Percentiles rank a stretch among this genome's conserved stretches.
These are phyloP conservation scores for Adansonia madagascariensis DNA, from an alignment of 441 rosid species.

Conservation along the genomic window DNA sequence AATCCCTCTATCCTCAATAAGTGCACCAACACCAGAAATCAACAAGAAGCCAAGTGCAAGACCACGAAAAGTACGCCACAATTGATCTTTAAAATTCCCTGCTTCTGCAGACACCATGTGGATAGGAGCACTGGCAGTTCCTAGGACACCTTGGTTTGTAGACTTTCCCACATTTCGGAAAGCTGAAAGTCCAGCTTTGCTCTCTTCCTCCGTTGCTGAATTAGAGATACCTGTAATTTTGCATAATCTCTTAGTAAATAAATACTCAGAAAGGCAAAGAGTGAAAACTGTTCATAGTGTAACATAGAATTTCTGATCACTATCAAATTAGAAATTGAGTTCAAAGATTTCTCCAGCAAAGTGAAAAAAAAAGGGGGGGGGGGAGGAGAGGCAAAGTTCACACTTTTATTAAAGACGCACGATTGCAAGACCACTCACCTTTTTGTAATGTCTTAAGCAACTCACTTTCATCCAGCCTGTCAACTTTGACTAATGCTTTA, in stretches of 20 bases:
- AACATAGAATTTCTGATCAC: background rate
- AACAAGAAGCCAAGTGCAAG: slow-evolving; percentile 77
- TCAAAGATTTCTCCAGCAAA: background rate
- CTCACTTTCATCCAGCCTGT: slow-evolving; percentile 84
- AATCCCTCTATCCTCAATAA: slow-evolving; percentile 85
- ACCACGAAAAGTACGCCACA: slow-evolving; percentile 87
- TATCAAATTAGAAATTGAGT: background rate
- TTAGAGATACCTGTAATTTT: slow-evolving; percentile 58
- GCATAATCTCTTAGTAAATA: background rate
- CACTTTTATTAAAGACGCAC: background rate
- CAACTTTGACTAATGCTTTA: slow-evolving; percentile 89
- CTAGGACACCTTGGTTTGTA: slow-evolving; percentile 71
- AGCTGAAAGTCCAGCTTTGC: slow-evolving; percentile 61
- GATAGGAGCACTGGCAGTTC: slow-evolving; percentile 84
- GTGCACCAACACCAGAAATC: slow-evolving; percentile 92
- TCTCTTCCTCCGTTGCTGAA: slow-evolving; percentile 59
- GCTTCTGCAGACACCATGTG: slow-evolving; percentile 86
- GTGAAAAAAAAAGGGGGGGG: background rate
- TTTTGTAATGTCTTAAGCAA: slow-evolving; percentile 79
- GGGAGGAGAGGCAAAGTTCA: background rate
- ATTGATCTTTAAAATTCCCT: slow-evolving; percentile 87
- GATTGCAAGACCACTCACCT: slow-evolving; percentile 49
- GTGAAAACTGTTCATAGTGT: background rate
- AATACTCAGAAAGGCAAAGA: background rate
- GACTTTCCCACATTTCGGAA: slow-evolving; percentile 70